Percentiles rank a stretch among this genome's conserved stretches.
phyloP scores from a whole-genome alignment of 1,139 yeast genomes.

The Casaregolazyma suthepensis region DNA sequence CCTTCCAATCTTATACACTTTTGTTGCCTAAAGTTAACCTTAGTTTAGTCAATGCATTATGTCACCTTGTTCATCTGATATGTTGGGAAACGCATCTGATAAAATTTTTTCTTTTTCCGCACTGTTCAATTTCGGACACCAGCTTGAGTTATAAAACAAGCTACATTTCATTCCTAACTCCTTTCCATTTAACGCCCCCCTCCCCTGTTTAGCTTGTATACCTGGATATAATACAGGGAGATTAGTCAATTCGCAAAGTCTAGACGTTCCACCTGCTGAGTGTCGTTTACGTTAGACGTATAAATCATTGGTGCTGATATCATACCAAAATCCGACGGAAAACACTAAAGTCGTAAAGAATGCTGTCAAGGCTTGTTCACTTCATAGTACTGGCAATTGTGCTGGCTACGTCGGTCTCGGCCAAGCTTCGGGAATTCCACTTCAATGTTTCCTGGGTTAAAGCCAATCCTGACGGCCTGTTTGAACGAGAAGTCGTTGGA shows the following conservation, averaged over 20 bases:
- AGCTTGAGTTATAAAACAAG: not conserved
- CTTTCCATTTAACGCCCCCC: not conserved
- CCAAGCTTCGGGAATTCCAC: constrained; percentile 58
- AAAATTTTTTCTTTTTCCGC: not conserved
- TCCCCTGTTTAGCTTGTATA: not conserved
- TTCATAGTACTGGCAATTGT: not conserved
- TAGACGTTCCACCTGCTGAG: not conserved
- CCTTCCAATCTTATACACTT: not conserved
- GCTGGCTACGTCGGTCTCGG: constrained; percentile 25
- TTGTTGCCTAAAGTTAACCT: not conserved
- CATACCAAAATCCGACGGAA: not conserved
- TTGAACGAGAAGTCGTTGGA: constrained; percentile 62
- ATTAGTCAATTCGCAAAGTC: not conserved
- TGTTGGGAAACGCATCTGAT: not conserved
- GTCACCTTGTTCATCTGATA: not conserved
- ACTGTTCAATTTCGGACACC: not conserved
- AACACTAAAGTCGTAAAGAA: not conserved
- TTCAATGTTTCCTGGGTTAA: constrained; percentile 70
- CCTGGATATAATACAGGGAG: not conserved
- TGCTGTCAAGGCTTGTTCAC: not conserved
- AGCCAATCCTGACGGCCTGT: constrained; percentile 74
- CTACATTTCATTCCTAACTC: not conserved
- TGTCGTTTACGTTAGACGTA: not conserved
- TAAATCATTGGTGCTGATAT: not conserved
- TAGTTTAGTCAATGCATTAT: not conserved